These are phyloP conservation scores for Blastobotrys proliferans DNA, from an alignment of 1,139 yeast species.

Conservation along the genomic window DNA sequence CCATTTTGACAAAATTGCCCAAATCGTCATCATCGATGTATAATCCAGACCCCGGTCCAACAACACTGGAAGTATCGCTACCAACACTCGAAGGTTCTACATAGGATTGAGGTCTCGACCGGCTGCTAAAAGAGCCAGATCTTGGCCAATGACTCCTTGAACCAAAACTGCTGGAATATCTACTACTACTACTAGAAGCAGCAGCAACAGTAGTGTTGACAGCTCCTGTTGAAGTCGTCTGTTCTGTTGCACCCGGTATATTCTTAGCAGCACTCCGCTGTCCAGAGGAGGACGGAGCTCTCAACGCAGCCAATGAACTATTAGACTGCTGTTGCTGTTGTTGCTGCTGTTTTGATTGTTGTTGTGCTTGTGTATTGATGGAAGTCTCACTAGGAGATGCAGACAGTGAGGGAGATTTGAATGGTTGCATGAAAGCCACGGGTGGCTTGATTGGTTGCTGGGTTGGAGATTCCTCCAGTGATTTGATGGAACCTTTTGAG, in stretches of 20 bases:
- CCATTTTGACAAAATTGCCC: constrained; percentile 73
- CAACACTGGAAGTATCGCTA: constrained; percentile 24
- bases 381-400: constrained; percentile 34
- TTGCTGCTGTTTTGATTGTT: constrained; percentile 11
- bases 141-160: constrained; percentile 28
- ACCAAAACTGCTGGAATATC: constrained; percentile 33
- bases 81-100: constrained; percentile 26
- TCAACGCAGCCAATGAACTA: constrained; percentile 31
- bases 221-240: constrained; percentile 18
- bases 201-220: constrained; percentile 14
- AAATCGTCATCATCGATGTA: constrained; percentile 59
- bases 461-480: background rate
- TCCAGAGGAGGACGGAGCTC: constrained; percentile 28
- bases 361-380: too few species aligned
- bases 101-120: constrained; percentile 22
- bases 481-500: constrained; percentile 4
- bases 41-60: constrained; percentile 36
- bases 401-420: constrained; percentile 37
- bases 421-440: constrained; percentile 32
- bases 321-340: constrained; percentile 28
- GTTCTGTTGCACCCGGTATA: too few species aligned
- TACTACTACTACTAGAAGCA: too few species aligned
- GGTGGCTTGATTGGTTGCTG: constrained; percentile 3
- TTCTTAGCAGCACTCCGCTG: too few species aligned
- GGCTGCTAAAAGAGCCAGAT: constrained; percentile 23